Evolutionary conservation across 2,329 filamentous ascomycete genomes (phyloP).

Genomic region (Aspergillus chevalieri): DNA sequence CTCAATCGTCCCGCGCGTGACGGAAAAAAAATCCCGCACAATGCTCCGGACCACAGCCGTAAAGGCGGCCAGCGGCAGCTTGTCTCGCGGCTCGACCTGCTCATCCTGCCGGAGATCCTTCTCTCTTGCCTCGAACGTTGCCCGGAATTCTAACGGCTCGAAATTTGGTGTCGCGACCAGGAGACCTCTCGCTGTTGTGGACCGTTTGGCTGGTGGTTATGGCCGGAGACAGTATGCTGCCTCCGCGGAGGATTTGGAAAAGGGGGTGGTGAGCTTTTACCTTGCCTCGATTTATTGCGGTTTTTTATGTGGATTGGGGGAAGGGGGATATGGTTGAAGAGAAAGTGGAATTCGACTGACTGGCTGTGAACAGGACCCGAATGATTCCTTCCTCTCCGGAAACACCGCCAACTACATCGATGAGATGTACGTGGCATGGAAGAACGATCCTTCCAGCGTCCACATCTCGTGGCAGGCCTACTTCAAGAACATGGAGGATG

Average conservation of each 20-base stretch:
- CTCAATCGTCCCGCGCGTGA: conserved; percentile 3
- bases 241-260: conserved; percentile 52
- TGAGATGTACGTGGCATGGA: conserved; percentile 99
- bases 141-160: conserved; percentile 24
- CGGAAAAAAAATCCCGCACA: conserved; percentile 25
- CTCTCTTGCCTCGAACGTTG: conserved; percentile 26
- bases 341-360: conserved; percentile 16
- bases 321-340: neutral
- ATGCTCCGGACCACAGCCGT: conserved; percentile 36
- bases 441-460: conserved; percentile 83
- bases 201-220: conserved; percentile 31
- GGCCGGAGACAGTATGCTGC: conserved; percentile 53
- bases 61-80: conserved; percentile 34
- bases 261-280: conserved; percentile 53
- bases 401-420: conserved; percentile 99
- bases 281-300: neutral
- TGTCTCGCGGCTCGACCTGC: conserved; percentile 31
- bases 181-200: conserved; percentile 39
- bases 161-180: conserved; percentile 32
- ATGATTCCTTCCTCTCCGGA: conserved; percentile 92
- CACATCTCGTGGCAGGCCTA: conserved; percentile 99
- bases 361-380: conserved; percentile 58
- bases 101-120: conserved; percentile 28
- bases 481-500: conserved; percentile 98
- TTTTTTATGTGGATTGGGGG: conserved; percentile 6